A percentile compares a stretch with the other conserved stretches of the same genome.
These are phyloP conservation scores for Chalciporus sphaerocephalus DNA, from an alignment of 768 basidiomycete genomes.

Conservation along the genomic window DNA sequence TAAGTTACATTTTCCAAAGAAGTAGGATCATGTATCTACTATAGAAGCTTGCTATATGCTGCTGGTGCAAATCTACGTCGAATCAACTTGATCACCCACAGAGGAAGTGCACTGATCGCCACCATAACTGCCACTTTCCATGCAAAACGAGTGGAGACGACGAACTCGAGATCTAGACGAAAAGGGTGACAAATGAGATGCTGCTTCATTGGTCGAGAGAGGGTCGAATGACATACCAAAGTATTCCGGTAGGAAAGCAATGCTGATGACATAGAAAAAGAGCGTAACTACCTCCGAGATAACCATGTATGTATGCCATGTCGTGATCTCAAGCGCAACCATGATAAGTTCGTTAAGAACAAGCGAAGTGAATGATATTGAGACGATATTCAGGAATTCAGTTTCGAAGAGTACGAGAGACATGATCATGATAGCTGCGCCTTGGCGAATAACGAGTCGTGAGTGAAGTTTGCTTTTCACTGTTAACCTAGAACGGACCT, in stretches of 20 bases:
- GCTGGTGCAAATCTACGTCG: constrained; percentile 86
- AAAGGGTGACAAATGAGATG: constrained; percentile 1
- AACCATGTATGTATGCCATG: constrained; percentile 97
- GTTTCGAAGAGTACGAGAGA: constrained; percentile 94
- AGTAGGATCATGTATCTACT: constrained; percentile 20
- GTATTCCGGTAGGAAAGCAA: constrained; percentile 92
- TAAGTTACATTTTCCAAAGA: not conserved
- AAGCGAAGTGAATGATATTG: constrained; percentile 95
- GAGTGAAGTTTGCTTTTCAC: not conserved
- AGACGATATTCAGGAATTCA: constrained; percentile 96
- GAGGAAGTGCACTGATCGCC: constrained; percentile 85
- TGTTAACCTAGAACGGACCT: constrained; percentile 45
- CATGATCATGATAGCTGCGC: constrained; percentile 98
- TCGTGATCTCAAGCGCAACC: constrained; percentile 97
- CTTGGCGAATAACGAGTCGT: constrained; percentile 38
- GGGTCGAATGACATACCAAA: constrained; percentile 64
- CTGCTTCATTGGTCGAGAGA: not conserved
- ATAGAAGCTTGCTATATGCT: constrained; percentile 85
- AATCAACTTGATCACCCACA: constrained; percentile 87
- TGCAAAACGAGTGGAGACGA: constrained; percentile 79
- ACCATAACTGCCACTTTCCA: constrained; percentile 97
- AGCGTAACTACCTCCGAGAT: constrained; percentile 87
- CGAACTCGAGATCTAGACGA: constrained; percentile 82
- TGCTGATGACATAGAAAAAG: constrained; percentile 83
- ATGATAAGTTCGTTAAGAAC: constrained; percentile 97